Evolutionary conservation across 495 filamentous ascomycete species (phyloP), one percentile per base, ranked within the genome.

Genomic region (Penicillium atrosanguineum): DNA sequence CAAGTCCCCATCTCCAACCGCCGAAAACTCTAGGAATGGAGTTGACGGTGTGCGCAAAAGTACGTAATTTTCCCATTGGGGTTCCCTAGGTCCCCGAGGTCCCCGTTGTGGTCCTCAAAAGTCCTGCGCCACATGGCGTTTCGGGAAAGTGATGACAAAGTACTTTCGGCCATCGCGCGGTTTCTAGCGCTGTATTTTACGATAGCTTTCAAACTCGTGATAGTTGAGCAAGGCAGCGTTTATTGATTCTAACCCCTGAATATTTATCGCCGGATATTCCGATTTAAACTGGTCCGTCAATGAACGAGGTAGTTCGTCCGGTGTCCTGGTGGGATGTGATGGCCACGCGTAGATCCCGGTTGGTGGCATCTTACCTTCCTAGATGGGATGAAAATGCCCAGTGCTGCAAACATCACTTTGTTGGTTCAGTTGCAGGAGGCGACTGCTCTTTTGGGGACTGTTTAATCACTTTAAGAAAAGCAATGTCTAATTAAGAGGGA

Each of bases 21-120:
- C 31, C 31, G 31, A 31, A 31, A 39, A 16, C 38, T 16, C n/a
- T 29, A 26, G 16, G 18, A 29, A 26, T n/a, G 36, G 23, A 51
- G 42, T 25, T 43, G 43, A 6, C 34, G 9, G 19, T 28, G 16
- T 8, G 7, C 28, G 21, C 54, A 51, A 57, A 57, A 57, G 54
- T 57, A 57, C 54, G 48, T 47, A 57, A 44, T 58, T 53, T 58
- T 16, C 55, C 50, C 29, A 19, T 44, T 52, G 37, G 20, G 44
- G 18, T 44, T 14, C 19, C 20, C 34, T 4, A 11, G 36, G 42
- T 42, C 48, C 42, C 42, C 41, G 43, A 23, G 42, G n/a, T 40
- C 16, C 43, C 34, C 42, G 49, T 11, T 19, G 31, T 14, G 11
- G 4, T 12, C 14, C 20, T 19, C 19, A 16, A 16, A 34, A 12